These are phyloP conservation scores for Tetradesmus lagerheimii DNA, from an alignment of 139 green algal genomes.

Conservation along the genomic window DNA sequence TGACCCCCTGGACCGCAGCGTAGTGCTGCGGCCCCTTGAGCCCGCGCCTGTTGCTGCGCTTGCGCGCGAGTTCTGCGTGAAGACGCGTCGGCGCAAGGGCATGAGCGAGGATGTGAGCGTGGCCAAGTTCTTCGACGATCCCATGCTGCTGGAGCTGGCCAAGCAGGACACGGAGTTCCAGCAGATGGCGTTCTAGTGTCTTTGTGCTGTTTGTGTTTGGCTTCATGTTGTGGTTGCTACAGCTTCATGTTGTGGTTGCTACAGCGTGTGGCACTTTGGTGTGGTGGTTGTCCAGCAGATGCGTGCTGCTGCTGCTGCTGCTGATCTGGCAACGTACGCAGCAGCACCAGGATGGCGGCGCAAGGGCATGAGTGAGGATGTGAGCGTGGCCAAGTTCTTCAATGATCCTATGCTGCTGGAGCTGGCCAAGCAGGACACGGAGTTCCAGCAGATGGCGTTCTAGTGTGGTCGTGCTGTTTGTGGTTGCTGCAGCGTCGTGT, in stretches of 20 bases:
- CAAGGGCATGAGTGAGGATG: conserved; percentile 98
- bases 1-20: conserved; percentile 89
- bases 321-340: no score
- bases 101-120: conserved; percentile 99
- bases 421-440: conserved; percentile 90
- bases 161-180: conserved; percentile 78
- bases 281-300: no score
- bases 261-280: no score
- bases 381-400: conserved; percentile 97
- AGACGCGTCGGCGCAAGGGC: conserved; percentile 89
- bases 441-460: conserved; percentile 36
- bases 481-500: no score
- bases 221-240: neutral
- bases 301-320: no score
- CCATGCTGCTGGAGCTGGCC: conserved; percentile 95
- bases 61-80: conserved; percentile 61
- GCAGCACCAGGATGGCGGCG: no score
- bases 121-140: conserved; percentile 98
- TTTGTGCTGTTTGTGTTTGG: neutral
- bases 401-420: conserved; percentile 97
- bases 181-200: conserved; percentile 25
- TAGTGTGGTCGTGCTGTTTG: neutral
- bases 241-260: neutral
- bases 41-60: conserved; percentile 81
- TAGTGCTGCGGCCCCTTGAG: conserved; percentile 96